phyloP scores from a whole-genome alignment of 2,329 filamentous ascomycete genomes.

The Exserohilum rostratum region DNA sequence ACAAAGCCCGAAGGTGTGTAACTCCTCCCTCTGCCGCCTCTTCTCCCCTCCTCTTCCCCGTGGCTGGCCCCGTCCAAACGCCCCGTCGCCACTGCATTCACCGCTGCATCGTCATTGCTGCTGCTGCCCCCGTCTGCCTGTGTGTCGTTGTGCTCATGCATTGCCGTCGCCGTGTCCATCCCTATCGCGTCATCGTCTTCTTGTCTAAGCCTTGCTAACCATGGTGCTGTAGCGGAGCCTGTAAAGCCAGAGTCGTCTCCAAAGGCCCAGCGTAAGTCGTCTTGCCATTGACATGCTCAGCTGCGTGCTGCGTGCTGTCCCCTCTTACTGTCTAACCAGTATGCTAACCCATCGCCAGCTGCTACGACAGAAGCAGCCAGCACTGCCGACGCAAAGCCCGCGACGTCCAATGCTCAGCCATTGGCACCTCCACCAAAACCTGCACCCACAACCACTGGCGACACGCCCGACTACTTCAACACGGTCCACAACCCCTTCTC shows the following conservation, averaged over 20 bases:
- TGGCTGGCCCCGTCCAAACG: not conserved
- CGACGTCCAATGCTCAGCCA: conserved; percentile 53
- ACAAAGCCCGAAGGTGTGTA: conserved; percentile 47
- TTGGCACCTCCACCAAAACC: conserved; percentile 61
- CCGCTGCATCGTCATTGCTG: not conserved
- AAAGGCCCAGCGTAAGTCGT: conserved; percentile 35
- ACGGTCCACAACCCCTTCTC: conserved; percentile 62
- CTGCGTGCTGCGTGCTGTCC: conserved; percentile 6
- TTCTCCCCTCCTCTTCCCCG: not conserved
- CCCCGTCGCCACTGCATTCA: conserved; percentile 2
- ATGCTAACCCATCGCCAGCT: conserved; percentile 29
- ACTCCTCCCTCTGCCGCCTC: conserved; percentile 3
- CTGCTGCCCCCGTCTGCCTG: not conserved
- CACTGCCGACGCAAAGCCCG: conserved; percentile 37
- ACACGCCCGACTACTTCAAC: conserved; percentile 60
- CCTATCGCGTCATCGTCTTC: conserved; percentile 9
- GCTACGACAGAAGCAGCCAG: conserved; percentile 28
- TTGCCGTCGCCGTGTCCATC: conserved; percentile 4
- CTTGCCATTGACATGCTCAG: conserved; percentile 5
- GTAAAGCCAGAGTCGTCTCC: conserved; percentile 31
- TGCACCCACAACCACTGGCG: conserved; percentile 47
- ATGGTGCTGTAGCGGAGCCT: conserved; percentile 27
- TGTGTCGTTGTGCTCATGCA: conserved; percentile 14
- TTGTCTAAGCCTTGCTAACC: conserved; percentile 27
- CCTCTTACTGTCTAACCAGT: conserved; percentile 4